Conservation (phyloP, 495 filamentous ascomycete genomes). For the Jackrogersella multiformis region DNA sequence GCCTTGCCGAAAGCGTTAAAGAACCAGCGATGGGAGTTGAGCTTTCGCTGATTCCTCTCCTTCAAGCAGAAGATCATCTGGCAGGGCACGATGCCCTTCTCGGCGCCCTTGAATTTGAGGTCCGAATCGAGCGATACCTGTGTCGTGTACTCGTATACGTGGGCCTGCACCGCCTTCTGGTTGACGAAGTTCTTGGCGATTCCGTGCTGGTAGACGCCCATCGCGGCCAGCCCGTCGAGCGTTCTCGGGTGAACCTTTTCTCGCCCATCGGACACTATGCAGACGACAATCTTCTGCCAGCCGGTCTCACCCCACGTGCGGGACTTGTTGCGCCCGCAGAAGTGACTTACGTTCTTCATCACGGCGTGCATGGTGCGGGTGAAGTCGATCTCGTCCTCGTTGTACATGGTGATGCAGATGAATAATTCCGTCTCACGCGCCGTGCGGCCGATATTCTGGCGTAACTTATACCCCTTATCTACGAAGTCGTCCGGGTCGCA, state of each 20-base stretch:
- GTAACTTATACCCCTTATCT: slow-evolving; percentile 85
- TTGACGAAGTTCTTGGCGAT: slow-evolving; percentile 99
- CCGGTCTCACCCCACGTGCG: slow-evolving; percentile 96
- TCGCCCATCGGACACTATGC: slow-evolving; percentile 92
- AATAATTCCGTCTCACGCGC: slow-evolving; percentile 95
- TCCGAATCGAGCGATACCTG: slow-evolving; percentile 96
- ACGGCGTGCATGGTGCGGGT: slow-evolving; percentile 98
- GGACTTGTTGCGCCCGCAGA: slow-evolving; percentile 90
- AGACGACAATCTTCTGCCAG: slow-evolving; percentile 99
- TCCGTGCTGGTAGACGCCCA: slow-evolving; percentile 98
- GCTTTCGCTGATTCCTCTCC: slow-evolving; percentile 96
- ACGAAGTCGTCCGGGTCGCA: slow-evolving; percentile 98
- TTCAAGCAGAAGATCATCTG: slow-evolving; percentile 99
- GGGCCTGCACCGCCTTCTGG: slow-evolving; percentile 80
- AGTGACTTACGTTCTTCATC: slow-evolving; percentile 97
- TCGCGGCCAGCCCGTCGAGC: slow-evolving; percentile 92
- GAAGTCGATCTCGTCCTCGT: slow-evolving; percentile 96
- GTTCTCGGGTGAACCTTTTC: slow-evolving; percentile 94
- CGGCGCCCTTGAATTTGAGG: slow-evolving; percentile 97
- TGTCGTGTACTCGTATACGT: slow-evolving; percentile 99
- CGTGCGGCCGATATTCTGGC: slow-evolving; percentile 91
- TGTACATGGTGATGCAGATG: slow-evolving; percentile 99
- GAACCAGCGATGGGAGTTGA: slow-evolving; percentile 99
- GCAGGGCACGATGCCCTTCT: slow-evolving; percentile 98
- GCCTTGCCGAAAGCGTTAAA: slow-evolving; percentile 98